Evolutionary conservation across 2,329 filamentous ascomycete species (phyloP).

Genomic region (Coleophoma crateriformis): DNA sequence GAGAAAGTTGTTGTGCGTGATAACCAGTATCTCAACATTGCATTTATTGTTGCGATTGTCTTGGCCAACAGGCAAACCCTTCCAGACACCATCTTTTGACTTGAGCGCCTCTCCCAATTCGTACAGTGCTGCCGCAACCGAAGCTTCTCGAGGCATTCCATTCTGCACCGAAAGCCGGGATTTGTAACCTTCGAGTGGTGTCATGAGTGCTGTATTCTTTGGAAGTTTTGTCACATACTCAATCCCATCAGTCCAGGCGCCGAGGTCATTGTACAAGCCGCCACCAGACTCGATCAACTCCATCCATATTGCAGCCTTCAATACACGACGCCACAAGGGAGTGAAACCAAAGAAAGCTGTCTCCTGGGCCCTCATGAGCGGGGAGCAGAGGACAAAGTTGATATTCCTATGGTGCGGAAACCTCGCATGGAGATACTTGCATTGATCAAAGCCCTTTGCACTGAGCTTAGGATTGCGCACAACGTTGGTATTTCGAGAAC

Average conservation of each 20-base stretch:
- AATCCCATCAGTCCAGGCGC: background rate
- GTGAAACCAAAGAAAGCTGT: slow-evolving; percentile 1
- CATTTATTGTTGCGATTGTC: background rate
- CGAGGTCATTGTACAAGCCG: background rate
- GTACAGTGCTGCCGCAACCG: background rate
- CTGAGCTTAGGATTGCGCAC: background rate
- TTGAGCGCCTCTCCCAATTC: slow-evolving; percentile 1
- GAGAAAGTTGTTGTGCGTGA: slow-evolving; percentile 6
- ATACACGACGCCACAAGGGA: background rate
- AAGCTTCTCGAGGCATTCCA: too few species aligned
- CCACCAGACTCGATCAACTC: background rate
- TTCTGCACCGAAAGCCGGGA: too few species aligned
- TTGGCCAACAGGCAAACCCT: slow-evolving; percentile 2
- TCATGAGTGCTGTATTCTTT: background rate
- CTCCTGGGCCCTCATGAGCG: slow-evolving; percentile 2
- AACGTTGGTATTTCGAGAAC: too few species aligned
- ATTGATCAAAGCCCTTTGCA: background rate
- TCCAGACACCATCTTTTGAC: slow-evolving; percentile 6
- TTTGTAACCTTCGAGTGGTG: background rate
- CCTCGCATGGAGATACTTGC: background rate
- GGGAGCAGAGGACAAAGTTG: slow-evolving; percentile 4
- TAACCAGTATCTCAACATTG: slow-evolving; percentile 6
- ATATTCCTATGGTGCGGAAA: slow-evolving; percentile 32
- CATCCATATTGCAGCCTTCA: background rate
- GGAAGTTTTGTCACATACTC: background rate